phyloP scores from a whole-genome alignment of 768 basidiomycete genomes.

The Tephrocybe sp. region DNA sequence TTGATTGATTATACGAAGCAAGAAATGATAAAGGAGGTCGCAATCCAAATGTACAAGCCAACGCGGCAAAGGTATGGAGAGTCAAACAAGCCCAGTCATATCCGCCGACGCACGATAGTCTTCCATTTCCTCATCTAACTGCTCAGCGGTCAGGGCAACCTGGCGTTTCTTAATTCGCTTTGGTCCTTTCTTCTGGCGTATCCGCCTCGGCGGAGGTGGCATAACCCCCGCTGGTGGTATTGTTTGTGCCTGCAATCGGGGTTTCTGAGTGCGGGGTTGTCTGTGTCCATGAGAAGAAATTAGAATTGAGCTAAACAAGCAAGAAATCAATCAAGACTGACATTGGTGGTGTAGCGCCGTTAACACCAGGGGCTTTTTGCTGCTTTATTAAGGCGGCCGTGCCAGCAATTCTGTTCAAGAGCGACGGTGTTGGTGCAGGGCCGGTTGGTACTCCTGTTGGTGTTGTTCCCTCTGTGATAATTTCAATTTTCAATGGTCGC shows the following conservation, averaged over 20 bases:
- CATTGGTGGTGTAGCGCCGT: conserved; percentile 15
- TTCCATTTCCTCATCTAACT: conserved; percentile 81
- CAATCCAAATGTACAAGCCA: background rate
- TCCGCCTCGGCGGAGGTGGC: conserved; percentile 32
- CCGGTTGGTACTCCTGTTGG: conserved; percentile 19
- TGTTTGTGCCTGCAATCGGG: background rate
- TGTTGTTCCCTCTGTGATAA: conserved; percentile 46
- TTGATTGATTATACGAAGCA: background rate
- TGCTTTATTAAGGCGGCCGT: background rate
- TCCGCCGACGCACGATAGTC: conserved; percentile 57
- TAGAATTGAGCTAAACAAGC: background rate
- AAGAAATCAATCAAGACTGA: conserved; percentile 8
- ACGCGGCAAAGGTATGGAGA: background rate
- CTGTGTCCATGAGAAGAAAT: conserved; percentile 3
- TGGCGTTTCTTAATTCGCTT: conserved; percentile 62
- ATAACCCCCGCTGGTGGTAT: conserved; percentile 22
- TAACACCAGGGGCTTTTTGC: conserved; percentile 5
- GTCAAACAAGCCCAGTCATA: conserved; percentile 14
- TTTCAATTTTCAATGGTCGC: conserved; percentile 63
- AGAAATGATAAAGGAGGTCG: background rate
- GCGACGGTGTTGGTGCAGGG: conserved; percentile 19
- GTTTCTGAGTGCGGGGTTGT: conserved; percentile 8
- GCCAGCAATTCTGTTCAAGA: conserved; percentile 27
- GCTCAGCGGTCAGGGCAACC: conserved; percentile 39
- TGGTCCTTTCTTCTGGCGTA: conserved; percentile 69